These are phyloP conservation scores for Floccularia luteovirens DNA, from an alignment of 768 basidiomycete genomes.

Conservation along the genomic window DNA sequence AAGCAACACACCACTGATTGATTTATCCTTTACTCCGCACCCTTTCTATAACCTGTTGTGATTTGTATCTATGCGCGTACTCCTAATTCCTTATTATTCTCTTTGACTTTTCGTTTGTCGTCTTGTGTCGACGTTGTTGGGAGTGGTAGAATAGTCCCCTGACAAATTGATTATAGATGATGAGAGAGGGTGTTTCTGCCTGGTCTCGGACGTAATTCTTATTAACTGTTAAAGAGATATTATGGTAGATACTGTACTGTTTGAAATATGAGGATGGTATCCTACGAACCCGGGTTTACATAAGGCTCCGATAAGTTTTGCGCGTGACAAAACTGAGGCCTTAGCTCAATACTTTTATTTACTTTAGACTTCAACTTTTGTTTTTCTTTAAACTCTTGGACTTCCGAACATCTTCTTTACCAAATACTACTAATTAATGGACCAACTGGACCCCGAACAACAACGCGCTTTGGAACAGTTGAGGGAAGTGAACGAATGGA, in stretches of 20 bases:
- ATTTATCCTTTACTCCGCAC: conserved; percentile 3
- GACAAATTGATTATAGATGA: neutral
- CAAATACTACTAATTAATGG: conserved; percentile 6
- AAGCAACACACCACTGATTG: conserved; percentile 55
- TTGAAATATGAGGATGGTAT: too few species aligned
- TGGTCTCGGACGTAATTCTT: neutral
- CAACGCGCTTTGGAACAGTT: conserved; percentile 35
- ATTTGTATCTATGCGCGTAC: conserved; percentile 37
- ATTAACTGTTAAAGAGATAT: too few species aligned
- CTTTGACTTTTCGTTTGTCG: neutral
- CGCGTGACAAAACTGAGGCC: too few species aligned
- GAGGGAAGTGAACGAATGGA: conserved; percentile 49
- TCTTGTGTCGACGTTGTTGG: neutral
- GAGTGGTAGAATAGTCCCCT: too few species aligned
- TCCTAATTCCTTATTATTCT: neutral
- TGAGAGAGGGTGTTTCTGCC: neutral
- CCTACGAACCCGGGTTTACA: too few species aligned
- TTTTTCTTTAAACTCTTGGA: neutral
- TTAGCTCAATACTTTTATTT: neutral
- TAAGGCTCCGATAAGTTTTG: too few species aligned
- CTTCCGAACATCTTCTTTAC: neutral
- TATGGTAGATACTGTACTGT: too few species aligned
- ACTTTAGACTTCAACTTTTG: neutral
- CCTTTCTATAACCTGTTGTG: conserved; percentile 4
- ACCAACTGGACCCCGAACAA: conserved; percentile 16